Evolutionary conservation across 345 rosid species (phyloP), one percentile per base, ranked within the genome.

Genomic region (Geranium rotundifolium): DNA sequence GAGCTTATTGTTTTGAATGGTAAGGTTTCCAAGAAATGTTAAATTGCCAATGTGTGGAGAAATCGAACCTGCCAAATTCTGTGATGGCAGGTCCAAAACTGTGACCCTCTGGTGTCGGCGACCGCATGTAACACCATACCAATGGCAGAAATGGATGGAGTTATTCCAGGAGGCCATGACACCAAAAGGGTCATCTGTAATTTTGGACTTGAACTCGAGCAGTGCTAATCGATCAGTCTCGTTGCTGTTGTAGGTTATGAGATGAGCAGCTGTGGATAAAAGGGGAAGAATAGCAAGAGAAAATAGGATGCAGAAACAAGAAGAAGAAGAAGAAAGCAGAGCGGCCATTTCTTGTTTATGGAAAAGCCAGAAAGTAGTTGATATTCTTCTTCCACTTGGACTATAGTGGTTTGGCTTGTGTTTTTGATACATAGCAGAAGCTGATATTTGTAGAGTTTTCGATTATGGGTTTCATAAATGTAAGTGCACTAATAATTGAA

Each of bases 151-250:
- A 54, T 19, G 19, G 62, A 57, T 41, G 3, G 68, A 56, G 29
- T 65, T 37, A 1, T 65, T 57, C 68, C 68, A 65, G 5, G 27
- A 34, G 13, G 17, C 17, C 17, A 65, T 13, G 13, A 65, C 56
- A n/a, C 55, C 19, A 4, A 19, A 12, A 16, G 68, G 62, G 30
- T 39, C 37, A 9, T 19, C 4, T 29, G 62, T 29, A 34, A 65
- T 19, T 17, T 16, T 57, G 6, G 16, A 18, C 74, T n/a, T 62
- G 50, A 54, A 68, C 71, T 17, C 3, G 19, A 62, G 6, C 63
- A 59, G 57, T 13, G 5, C 50, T 3, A 23, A 34, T 6, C 50
- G 63, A 71, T 31, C 65, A 57, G 60, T 57, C 10, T 64, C 19
- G 9, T 56, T 64, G 9, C 30, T 64, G 29, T 19, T 37, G 7